Conservation (phyloP, 148 eudicot species). For the Camellia lanceoleosa region DNA sequence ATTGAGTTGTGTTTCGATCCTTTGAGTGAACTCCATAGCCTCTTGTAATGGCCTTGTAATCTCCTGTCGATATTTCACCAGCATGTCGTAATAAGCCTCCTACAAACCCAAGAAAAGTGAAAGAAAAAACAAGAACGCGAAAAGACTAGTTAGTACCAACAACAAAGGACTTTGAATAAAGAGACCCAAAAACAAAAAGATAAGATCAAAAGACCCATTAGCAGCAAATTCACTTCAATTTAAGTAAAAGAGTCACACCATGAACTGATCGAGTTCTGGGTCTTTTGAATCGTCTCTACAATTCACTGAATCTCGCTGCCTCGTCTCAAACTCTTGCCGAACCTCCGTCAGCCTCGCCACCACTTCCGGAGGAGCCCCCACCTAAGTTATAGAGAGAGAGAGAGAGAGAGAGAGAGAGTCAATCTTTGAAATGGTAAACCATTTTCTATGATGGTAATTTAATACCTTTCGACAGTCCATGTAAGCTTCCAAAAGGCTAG, state of each 20-base stretch:
- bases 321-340: conserved; percentile 66
- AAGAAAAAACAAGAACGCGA: neutral
- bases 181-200: neutral
- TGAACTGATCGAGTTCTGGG: conserved; percentile 95
- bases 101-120: conserved; percentile 3
- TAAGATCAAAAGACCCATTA: conserved; percentile 2
- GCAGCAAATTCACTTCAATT: neutral
- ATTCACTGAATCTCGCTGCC: conserved; percentile 52
- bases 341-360: conserved; percentile 63
- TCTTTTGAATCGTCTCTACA: conserved; percentile 58
- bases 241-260: conserved; percentile 36
- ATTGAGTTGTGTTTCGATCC: conserved; percentile 76
- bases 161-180: too few species aligned
- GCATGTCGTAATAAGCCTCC: conserved; percentile 97
- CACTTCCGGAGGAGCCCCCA: conserved; percentile 96
- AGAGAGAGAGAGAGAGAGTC: neutral
- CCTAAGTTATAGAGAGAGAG: conserved; percentile 27
- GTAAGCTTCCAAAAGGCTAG: conserved; percentile 82
- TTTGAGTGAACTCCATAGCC: conserved; percentile 90
- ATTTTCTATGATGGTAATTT: too few species aligned
- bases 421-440: too few species aligned
- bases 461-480: conserved; percentile 87
- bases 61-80: conserved; percentile 83
- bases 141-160: neutral
- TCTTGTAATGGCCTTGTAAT: conserved; percentile 82